Evolutionary conservation across 2,329 filamentous ascomycete genomes (phyloP), one percentile per base, ranked within the genome.

Genomic region (Ceratocystis variospora): DNA sequence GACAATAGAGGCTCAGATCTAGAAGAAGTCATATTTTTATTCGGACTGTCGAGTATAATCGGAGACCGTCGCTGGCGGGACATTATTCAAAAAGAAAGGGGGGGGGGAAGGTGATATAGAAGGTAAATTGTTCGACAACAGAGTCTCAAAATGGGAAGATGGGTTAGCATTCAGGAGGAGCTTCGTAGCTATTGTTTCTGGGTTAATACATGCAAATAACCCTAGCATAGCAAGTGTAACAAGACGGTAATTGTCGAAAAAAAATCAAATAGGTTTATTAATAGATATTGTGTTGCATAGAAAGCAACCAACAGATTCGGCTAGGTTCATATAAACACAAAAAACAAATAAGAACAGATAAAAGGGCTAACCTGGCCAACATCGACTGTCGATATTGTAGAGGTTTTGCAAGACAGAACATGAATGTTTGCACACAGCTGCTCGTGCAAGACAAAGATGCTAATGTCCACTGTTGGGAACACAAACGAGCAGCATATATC

Each of bases 1-100:
- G 55, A 44, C 3, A 37, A 46, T 15, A 65, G 15, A 31, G 53
- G 7, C 33, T 65, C 63, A 2, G 63, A 65, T 65, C 57, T 41
- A 12, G 63, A 37, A 41, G 55, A 59, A n/a, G 55, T 1, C 28
- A 59, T 33, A 7, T 59, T 59, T 10, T 31, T n/a, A 15, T 59
- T 10, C 7, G 55, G 28, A 19, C 33, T n/a, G 15, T 59, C 7
- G 19, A 8, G 28, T 59, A 17, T 63, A 25, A 22, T 19, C 50
- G 44, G 17, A 12, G 61, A n/a, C n/a, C 25, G 44, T 19, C 61
- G 44, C 10, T 63, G 45, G 61, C 44, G 61, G 44, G 4, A 6
- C 61, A 63, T 63, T 25, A 4, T 59, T 19, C 19, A 15, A 41
- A 45, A 50, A 22, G 44, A 48, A 33, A 8, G 22, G 17, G 0